Evolutionary conservation across 352 stramenopile species (phyloP).

Genomic region (Globisporangium megalacanthum): DNA sequence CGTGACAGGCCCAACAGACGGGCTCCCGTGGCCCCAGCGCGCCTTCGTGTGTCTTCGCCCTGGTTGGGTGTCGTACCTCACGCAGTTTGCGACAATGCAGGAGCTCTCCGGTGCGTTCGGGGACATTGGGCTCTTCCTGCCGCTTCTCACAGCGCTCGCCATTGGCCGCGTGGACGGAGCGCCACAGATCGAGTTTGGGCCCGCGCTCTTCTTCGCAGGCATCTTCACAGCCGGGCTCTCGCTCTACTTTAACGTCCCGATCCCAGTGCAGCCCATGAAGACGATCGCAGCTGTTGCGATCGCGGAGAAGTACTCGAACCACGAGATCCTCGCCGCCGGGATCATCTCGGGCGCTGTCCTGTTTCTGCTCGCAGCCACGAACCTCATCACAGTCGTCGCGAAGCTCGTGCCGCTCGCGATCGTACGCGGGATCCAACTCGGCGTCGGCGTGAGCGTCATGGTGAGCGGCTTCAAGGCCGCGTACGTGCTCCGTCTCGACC

Average conservation of each 20-base stretch:
- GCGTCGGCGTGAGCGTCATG: constrained; percentile 85
- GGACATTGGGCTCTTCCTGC: constrained; percentile 92
- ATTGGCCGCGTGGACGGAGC: constrained; percentile 59
- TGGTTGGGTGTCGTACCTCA: constrained; percentile 47
- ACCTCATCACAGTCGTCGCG: constrained; percentile 88
- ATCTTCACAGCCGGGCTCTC: constrained; percentile 85
- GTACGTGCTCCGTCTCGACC: constrained; percentile 37
- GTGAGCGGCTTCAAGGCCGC: constrained; percentile 75
- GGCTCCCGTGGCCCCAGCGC: constrained; percentile 37
- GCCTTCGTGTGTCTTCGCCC: constrained; percentile 54
- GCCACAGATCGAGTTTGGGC: constrained; percentile 82
- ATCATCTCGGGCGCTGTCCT: constrained; percentile 77
- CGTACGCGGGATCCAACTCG: constrained; percentile 90
- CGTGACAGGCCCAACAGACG: constrained; percentile 44
- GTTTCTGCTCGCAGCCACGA: constrained; percentile 74
- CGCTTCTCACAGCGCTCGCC: constrained; percentile 89
- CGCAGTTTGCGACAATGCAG: constrained; percentile 62
- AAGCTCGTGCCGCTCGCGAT: constrained; percentile 85
- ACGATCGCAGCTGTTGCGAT: constrained; percentile 90
- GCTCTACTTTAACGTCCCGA: constrained; percentile 88
- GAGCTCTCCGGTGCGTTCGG: constrained; percentile 90
- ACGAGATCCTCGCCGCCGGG: constrained; percentile 80
- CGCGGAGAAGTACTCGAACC: constrained; percentile 66
- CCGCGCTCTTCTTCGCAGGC: constrained; percentile 90
- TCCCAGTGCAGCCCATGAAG: constrained; percentile 96